Base-by-base conservation (phyloP, 2,329 filamentous ascomycete genomes). In the Thelonectria olida region DNA sequence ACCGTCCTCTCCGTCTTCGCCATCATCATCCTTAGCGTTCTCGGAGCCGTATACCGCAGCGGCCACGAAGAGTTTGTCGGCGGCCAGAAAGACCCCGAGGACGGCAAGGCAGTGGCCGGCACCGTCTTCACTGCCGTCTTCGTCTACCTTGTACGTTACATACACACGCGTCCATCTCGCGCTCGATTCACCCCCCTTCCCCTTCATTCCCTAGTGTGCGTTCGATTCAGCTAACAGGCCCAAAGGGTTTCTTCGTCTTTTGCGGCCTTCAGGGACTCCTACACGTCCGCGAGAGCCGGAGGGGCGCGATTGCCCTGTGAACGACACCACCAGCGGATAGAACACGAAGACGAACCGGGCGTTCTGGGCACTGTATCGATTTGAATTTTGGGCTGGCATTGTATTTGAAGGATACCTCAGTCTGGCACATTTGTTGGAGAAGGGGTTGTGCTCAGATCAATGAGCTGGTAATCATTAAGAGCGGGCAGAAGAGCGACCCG, bases 251-350 rank as follows among this genome's bases (percentile, higher is more conserved):
- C 84, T 86, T 97, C 58, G 84, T 96, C 51, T 97, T 97, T 81
- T 98, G 95, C 79, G 92, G 90, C 59, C 87, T 94, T 68, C 95
- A 98, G 78, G 95, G 93, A 65, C 87, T 91, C 74, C 85, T 97
- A 63, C 93, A 98, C 79, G 80, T 92, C 72, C 90, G 93, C 78
- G 90, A 94, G 78, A 93, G 88, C 79, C 86, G 92, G 78, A 85
- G 91, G 75, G 94, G 94, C 66, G 91, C 92, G 64, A 97, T 97
- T 80, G 88, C 91, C 62, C 82, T 97, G 75, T 85, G 77, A 56
- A 78, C 61, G 54, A 66, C 55, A 65, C 45, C 52, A 54, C 56
- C 54, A 50, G 52, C 61, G 61, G 64, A 50, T 65, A 64, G 58
- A 72, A 45, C 38, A 72, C 61, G 62, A 70, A 58, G 63, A 62